Evolutionary conservation across 2,329 filamentous ascomycete genomes (phyloP), one percentile per base, ranked within the genome.

Genomic region (Parastagonospora nodorum): DNA sequence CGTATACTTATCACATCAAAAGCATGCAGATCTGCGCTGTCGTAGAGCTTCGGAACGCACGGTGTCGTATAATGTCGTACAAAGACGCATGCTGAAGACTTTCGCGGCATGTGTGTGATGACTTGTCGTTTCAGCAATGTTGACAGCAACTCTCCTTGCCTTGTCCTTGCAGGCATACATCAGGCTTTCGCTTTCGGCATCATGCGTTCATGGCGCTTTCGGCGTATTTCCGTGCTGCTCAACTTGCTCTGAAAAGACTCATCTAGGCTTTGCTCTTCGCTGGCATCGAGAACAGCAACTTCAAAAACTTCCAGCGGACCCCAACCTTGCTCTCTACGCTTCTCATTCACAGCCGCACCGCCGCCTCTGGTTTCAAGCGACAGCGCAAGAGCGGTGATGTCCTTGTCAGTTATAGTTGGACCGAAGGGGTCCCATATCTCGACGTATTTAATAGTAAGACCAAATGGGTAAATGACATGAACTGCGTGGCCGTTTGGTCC

Each of bases 391-490:
- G 88, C 90, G 38, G 88, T 86, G 55, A 97, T 88, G 28, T 82
- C 78, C 70, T 90, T 83, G 50, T 93, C 87, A 0, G 90, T 90
- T 54, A 96, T 89, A 0, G 94, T 97, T 3, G 94, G 94, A 0
- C 94, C 94, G 73, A 88, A 97, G 0, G 89, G 83, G 70, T 99
- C 92, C 63, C 88, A 87, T 47, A 99, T 92, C 67, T 92, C 84
- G 39, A 93, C 89, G 67, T 90, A 92, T 61, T 89, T 88, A 42
- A 97, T 82, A 2, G 80, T 76, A 48, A 97, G 77, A 31, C 82
- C 83, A 46, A 81, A 78, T 2, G 84, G 81, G 54, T 92, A 84
- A 5, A 72, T 74, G 1, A 85, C 83, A 50, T 80, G 73, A 24
- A 86, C 76, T 28, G 82, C 80, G 56, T 78, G 78, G 15, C 80